Conservation (phyloP, 2,329 filamentous ascomycete species). For the Tolypocladium cylindrosporum region DNA sequence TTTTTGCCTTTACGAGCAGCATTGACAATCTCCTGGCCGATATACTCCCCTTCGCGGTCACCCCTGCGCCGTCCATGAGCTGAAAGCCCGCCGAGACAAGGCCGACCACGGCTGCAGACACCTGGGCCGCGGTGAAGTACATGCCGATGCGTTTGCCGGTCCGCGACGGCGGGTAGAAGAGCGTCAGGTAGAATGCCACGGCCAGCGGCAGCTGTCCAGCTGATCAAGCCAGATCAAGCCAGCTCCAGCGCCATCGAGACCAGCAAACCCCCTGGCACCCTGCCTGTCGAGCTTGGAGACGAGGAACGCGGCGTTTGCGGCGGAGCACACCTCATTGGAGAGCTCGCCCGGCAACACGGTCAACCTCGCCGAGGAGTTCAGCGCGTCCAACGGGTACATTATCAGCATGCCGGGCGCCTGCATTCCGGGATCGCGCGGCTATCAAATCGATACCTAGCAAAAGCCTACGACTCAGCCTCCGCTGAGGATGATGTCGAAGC, state of each 20-base stretch:
- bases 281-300: too few relatives aligned
- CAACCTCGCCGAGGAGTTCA: constrained; percentile 70
- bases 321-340: constrained; percentile 40
- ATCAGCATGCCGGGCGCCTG: constrained; percentile 75
- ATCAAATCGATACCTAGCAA: too few relatives aligned
- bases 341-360: constrained; percentile 86
- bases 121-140: constrained; percentile 82
- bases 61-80: constrained; percentile 70
- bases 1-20: too few relatives aligned
- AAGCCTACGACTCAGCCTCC: too few relatives aligned
- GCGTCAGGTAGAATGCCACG: constrained; percentile 85
- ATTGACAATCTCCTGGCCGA: too few relatives aligned
- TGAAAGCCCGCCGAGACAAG: constrained; percentile 88
- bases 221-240: too few relatives aligned
- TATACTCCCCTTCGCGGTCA: too few relatives aligned
- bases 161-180: constrained; percentile 82
- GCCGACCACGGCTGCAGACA: constrained; percentile 81
- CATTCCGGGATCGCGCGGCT: too few relatives aligned
- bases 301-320: too few relatives aligned
- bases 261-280: too few relatives aligned
- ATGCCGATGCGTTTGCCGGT: constrained; percentile 82
- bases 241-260: too few relatives aligned
- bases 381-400: constrained; percentile 64
- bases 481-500: too few relatives aligned
- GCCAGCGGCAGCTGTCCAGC: constrained; percentile 45